Percentiles rank a stretch among this genome's conserved stretches.
Evolutionary conservation across 1,139 yeast species (phyloP).

Genomic region (Hansenula sp.): DNA sequence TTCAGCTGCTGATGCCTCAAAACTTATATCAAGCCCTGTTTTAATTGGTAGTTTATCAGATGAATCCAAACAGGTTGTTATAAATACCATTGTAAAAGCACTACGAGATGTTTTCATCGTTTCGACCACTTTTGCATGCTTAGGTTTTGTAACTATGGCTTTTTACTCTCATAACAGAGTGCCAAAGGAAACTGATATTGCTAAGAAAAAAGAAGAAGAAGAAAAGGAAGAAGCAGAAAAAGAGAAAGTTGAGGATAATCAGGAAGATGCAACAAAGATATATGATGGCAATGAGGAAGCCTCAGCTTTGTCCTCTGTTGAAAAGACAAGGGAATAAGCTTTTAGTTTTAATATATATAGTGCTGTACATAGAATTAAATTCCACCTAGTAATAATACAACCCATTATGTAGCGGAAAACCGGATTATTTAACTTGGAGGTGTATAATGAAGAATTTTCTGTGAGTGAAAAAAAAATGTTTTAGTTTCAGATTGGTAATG

Average conservation of each 20-base stretch:
- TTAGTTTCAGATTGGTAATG: no score
- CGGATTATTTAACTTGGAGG: no score
- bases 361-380: no score
- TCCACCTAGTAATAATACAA: no score
- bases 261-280: not conserved
- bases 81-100: not conserved
- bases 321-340: not conserved
- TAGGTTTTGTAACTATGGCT: slow-evolving; percentile 29
- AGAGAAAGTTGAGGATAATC: no score
- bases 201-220: not conserved
- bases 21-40: not conserved
- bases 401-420: no score
- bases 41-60: not conserved
- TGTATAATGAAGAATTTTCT: no score
- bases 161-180: slow-evolving; percentile 37
- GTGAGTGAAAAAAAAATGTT: no score
- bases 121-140: slow-evolving; percentile 32
- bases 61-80: not conserved
- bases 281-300: not conserved
- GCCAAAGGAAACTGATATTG: slow-evolving; percentile 25
- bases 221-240: not conserved
- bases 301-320: not conserved
- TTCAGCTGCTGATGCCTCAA: not conserved
- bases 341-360: no score
- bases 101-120: slow-evolving; percentile 40